phyloP scores from a whole-genome alignment of 306 rosid genomes.

The Argentina anserina region DNA sequence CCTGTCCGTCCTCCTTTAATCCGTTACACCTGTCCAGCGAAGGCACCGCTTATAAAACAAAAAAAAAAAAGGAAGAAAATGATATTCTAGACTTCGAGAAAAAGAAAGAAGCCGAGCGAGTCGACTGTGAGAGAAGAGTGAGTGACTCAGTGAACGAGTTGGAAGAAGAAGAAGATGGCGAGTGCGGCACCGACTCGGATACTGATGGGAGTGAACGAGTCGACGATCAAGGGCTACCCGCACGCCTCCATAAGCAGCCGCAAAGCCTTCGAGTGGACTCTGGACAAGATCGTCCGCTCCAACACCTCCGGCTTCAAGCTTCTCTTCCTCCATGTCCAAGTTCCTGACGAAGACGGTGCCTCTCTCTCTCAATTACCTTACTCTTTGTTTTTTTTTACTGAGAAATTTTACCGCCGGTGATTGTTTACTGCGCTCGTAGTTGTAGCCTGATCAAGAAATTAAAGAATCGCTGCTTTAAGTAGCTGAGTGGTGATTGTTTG shows the following conservation, averaged over 20 bases:
- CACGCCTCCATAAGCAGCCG: slow-evolving; percentile 84
- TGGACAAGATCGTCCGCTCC: slow-evolving; percentile 70
- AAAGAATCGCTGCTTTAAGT: not conserved
- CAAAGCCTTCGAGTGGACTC: slow-evolving; percentile 87
- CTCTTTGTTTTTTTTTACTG: slow-evolving; percentile 25
- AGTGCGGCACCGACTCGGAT: slow-evolving; percentile 57
- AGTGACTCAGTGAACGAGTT: slow-evolving; percentile 16
- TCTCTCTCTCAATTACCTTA: slow-evolving; percentile 13
- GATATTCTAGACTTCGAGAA: not conserved
- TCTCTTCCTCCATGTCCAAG: slow-evolving; percentile 82
- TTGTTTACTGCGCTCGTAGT: not conserved
- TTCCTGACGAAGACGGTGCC: slow-evolving; percentile 85
- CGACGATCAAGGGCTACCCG: slow-evolving; percentile 84
- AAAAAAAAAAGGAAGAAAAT: no score
- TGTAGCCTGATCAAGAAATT: not conserved
- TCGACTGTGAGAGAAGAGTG: slow-evolving; percentile 23
- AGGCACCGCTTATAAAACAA: no score
- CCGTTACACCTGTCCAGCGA: not conserved
- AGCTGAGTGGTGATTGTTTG: not conserved
- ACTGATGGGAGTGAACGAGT: slow-evolving; percentile 82
- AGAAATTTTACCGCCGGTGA: not conserved
- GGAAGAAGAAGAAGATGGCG: slow-evolving; percentile 22
- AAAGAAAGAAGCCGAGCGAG: slow-evolving; percentile 7
- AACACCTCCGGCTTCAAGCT: slow-evolving; percentile 61
- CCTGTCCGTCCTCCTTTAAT: not conserved